Conservation (phyloP, 805 yeast genomes). For the Starmerella ratchasimensis region DNA sequence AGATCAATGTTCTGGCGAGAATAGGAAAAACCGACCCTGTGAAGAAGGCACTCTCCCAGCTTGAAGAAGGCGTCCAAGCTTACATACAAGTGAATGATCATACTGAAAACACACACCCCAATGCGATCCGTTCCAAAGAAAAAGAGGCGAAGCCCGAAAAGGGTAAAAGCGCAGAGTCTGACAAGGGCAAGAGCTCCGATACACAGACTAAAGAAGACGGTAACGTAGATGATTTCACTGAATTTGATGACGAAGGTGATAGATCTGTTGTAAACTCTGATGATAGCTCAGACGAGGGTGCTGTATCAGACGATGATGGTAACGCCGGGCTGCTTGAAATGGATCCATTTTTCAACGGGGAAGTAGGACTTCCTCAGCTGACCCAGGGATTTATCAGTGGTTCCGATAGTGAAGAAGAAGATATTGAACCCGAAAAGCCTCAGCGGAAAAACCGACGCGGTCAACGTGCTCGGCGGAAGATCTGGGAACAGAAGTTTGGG, state of each 20-base stretch:
- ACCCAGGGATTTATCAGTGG: conserved; percentile 68
- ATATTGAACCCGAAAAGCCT: conserved; percentile 16
- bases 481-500: conserved; percentile 91
- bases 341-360: conserved; percentile 26
- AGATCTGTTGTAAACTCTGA: conserved; percentile 7
- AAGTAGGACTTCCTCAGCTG: conserved; percentile 26
- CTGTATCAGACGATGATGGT: conserved; percentile 3
- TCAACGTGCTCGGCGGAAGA: conserved; percentile 90
- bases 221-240: conserved; percentile 4
- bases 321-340: too few species aligned
- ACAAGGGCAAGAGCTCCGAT: neutral
- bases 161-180: neutral
- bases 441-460: conserved; percentile 83
- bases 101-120: neutral
- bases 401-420: conserved; percentile 37
- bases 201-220: neutral
- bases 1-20: conserved; percentile 28
- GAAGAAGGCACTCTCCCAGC: conserved; percentile 8
- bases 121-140: neutral
- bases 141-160: neutral
- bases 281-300: conserved; percentile 14
- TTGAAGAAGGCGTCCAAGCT: conserved; percentile 4
- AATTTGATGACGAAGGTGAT: conserved; percentile 1
- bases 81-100: conserved; percentile 3
- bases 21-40: conserved; percentile 25